phyloP scores from a whole-genome alignment of 306 rosid genomes.

The Trifolium subterraneum region DNA sequence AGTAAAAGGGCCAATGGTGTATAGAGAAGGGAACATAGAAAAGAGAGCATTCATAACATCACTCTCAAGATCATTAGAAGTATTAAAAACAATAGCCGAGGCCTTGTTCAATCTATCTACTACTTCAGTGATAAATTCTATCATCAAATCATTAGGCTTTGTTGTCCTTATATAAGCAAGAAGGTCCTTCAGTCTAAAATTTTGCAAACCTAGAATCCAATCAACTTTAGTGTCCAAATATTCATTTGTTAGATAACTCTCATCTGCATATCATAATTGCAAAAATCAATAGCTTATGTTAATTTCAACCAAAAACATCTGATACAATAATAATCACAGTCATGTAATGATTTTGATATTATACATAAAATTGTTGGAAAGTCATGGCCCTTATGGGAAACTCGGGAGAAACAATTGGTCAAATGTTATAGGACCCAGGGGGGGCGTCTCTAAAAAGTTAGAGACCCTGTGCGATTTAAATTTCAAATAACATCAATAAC shows the following conservation, averaged over 20 bases:
- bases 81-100: neutral
- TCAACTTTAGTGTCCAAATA: neutral
- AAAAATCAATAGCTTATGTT: neutral
- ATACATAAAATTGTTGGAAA: too few relatives aligned
- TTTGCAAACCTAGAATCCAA: neutral
- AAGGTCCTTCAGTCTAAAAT: conserved; percentile 4
- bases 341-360: neutral
- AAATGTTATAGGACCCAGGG: too few relatives aligned
- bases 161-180: neutral
- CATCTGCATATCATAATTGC: neutral
- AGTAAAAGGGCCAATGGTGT: conserved; percentile 5
- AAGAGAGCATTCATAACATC: neutral
- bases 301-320: too few relatives aligned
- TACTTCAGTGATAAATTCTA: neutral
- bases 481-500: too few relatives aligned
- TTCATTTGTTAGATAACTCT: conserved; percentile 3
- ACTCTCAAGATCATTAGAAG: conserved; percentile 1
- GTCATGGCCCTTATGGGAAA: too few relatives aligned
- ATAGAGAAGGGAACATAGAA: conserved; percentile 15
- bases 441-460: too few relatives aligned
- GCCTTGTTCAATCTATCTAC: neutral
- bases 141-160: conserved; percentile 1
- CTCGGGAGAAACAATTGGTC: too few relatives aligned
- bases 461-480: too few relatives aligned
- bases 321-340: neutral